Percentiles rank a stretch among this genome's conserved stretches.
Conservation (phyloP, 2,329 filamentous ascomycete species). For the Chrysosphaeria jannelii region DNA sequence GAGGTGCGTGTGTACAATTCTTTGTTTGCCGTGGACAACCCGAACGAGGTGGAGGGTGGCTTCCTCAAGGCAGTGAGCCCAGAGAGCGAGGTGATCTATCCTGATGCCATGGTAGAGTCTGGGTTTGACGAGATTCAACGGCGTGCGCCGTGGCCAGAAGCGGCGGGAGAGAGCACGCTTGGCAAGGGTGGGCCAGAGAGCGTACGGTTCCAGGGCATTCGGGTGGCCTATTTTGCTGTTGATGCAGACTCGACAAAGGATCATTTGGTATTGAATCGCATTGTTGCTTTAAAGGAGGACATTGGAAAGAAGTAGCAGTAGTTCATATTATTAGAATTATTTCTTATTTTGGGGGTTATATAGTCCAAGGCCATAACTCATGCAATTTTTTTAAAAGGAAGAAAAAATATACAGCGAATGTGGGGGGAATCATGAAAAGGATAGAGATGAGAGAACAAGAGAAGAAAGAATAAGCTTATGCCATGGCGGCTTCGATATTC, state of each 20-base stretch:
- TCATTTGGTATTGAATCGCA: conserved; percentile 68
- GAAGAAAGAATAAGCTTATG: conserved; percentile 3
- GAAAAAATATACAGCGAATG: no score
- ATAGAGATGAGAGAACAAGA: no score
- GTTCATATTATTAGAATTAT: neutral
- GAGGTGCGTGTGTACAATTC: conserved; percentile 55
- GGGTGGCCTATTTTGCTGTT: conserved; percentile 57
- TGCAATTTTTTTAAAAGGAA: neutral
- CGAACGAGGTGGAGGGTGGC: conserved; percentile 44
- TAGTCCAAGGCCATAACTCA: neutral
- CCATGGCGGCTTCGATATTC: conserved; percentile 4
- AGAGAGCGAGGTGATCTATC: conserved; percentile 52
- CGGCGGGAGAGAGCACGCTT: conserved; percentile 35
- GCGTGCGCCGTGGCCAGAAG: conserved; percentile 55
- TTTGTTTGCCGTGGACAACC: conserved; percentile 68
- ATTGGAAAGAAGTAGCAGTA: conserved; percentile 23
- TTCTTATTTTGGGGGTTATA: neutral
- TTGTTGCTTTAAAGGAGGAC: conserved; percentile 78
- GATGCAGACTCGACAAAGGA: conserved; percentile 53
- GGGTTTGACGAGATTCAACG: conserved; percentile 51
- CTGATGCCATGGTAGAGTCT: conserved; percentile 49
- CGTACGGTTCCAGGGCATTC: conserved; percentile 73
- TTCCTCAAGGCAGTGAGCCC: conserved; percentile 68
- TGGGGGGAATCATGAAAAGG: no score
- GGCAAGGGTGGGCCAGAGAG: conserved; percentile 35